Evolutionary conservation across 2,329 filamentous ascomycete species (phyloP), one percentile per base, ranked within the genome.

Genomic region (Pseudogymnoascus sp.): DNA sequence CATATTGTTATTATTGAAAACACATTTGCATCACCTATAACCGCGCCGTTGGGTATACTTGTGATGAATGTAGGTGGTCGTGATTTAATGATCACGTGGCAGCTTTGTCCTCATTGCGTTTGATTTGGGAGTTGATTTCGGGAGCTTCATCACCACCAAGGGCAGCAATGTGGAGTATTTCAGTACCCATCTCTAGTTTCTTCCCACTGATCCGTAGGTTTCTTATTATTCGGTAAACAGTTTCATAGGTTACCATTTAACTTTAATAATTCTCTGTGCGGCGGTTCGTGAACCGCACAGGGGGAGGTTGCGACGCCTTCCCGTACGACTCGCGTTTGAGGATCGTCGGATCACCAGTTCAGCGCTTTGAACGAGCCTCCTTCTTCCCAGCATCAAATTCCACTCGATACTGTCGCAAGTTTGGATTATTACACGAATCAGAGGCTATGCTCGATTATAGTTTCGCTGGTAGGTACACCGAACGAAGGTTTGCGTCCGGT

Each of bases 381-480:
- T 54, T 32, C 30, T 54, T n/a, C 47, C n/a, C 25, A 32, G 25
- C n/a, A 25, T 32, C 25, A 54, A 54, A 54, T 54, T 7, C 28
- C 25, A 54, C 28, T 9, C n/a, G 47, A 54, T 18, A 32, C 47
- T 18, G 47, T 54, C 25, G 47, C 47, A 54, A 32, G 47, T 54
- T 54, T 54, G 47, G 47, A 54, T 54, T 54, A 54, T 54, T 54
- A 54, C 47, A 54, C 47, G 25, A 54, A 54, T 54, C 47, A 54
- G 28, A 32, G 25, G 25, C n/a, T n/a, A 18, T 18, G 6, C 18
- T 2, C n/a, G 8, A 11, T 18, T 32, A 6, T 18, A 9, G 11
- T 54, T 54, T 54, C n/a, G 47, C 25, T 18, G 28, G 9, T 32
- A 54, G 47, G 28, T 54, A 54, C 8, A 54, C 47, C 47, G 47